Evolutionary conservation across 2,329 filamentous ascomycete genomes (phyloP).

Genomic region (Beauveria rudraprayagi): DNA sequence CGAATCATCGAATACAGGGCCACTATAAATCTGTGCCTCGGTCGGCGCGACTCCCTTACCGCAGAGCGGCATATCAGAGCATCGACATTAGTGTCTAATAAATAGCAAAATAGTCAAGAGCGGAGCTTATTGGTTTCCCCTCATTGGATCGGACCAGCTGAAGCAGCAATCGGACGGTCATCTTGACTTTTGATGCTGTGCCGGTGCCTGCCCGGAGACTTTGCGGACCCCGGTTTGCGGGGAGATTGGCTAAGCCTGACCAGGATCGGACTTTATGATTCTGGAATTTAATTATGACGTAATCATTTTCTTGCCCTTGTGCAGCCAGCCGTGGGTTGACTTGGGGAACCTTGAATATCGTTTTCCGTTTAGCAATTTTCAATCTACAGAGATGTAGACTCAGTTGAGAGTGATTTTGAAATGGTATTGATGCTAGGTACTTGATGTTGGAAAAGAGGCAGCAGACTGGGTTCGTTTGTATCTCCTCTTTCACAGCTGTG

Average conservation of each 20-base stretch:
- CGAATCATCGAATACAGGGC: too few species aligned
- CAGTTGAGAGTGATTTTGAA: too few species aligned
- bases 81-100: not conserved
- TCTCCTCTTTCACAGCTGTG: too few species aligned
- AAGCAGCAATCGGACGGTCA: not conserved
- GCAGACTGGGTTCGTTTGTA: too few species aligned
- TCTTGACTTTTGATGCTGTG: not conserved
- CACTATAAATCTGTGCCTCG: not conserved
- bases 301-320: too few species aligned
- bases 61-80: too few species aligned
- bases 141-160: not conserved
- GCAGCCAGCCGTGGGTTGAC: too few species aligned
- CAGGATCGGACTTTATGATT: not conserved
- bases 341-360: too few species aligned
- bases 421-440: too few species aligned
- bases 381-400: too few species aligned
- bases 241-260: not conserved
- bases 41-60: not conserved
- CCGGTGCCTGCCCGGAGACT: not conserved
- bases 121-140: not conserved
- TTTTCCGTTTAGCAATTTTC: too few species aligned
- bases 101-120: not conserved
- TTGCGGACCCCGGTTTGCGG: not conserved
- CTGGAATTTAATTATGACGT: not conserved
- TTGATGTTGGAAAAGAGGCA: too few species aligned